A percentile compares a stretch with the other conserved stretches of the same genome.
Conservation (phyloP, 257 asterid species). For the Rubia yunnanensis region DNA sequence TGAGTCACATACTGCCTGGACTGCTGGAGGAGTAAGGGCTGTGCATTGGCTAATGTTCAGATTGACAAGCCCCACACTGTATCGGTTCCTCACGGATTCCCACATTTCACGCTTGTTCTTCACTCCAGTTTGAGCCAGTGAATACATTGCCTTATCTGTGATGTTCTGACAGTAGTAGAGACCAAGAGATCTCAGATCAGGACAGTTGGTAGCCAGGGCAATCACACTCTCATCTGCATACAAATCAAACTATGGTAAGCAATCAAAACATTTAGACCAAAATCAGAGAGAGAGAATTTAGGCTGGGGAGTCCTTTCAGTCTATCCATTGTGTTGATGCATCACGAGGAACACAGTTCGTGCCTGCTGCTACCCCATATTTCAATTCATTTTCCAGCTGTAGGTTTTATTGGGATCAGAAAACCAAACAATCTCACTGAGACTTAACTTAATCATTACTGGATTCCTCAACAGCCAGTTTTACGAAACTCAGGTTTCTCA, state of each 20-base stretch:
- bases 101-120: constrained; percentile 48
- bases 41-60: constrained; percentile 98
- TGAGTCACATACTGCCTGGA: constrained; percentile 91
- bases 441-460: neutral
- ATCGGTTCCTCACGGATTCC: constrained; percentile 53
- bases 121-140: constrained; percentile 73
- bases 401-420: neutral
- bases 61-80: constrained; percentile 75
- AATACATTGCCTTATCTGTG: constrained; percentile 85
- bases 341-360: too few relatives aligned
- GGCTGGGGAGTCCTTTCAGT: too few relatives aligned
- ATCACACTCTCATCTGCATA: constrained; percentile 79
- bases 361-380: neutral
- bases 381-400: neutral
- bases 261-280: neutral
- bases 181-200: constrained; percentile 67
- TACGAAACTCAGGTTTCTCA: too few relatives aligned
- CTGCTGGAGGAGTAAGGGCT: constrained; percentile 94
- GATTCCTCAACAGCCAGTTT: neutral
- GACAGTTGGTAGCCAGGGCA: constrained; percentile 78
- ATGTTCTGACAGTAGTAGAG: constrained; percentile 86
- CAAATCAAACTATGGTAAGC: neutral
- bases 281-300: too few relatives aligned
- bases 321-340: too few relatives aligned
- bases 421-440: neutral